Evolutionary conservation across 2,329 filamentous ascomycete species (phyloP).

Genomic region (Talaromyces sp.): DNA sequence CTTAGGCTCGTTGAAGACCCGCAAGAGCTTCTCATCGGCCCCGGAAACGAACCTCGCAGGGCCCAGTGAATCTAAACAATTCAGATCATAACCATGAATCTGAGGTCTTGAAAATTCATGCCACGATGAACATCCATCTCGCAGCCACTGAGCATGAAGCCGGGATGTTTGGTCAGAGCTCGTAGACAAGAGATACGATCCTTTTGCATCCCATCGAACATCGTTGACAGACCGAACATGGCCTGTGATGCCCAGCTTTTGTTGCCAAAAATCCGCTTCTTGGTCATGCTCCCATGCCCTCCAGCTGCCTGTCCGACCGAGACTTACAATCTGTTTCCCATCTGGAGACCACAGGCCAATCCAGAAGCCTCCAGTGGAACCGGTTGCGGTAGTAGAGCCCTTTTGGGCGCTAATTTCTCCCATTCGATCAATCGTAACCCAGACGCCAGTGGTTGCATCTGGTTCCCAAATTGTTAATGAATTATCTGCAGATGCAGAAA

Average conservation of each 20-base stretch:
- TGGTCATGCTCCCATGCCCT: constrained; percentile 69
- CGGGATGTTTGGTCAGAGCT: constrained; percentile 90
- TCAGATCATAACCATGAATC: constrained; percentile 96
- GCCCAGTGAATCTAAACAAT: constrained; percentile 78
- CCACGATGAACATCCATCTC: constrained; percentile 60
- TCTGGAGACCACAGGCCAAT: constrained; percentile 85
- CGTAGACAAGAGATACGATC: constrained; percentile 82
- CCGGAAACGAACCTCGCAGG: constrained; percentile 81
- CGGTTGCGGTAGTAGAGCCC: constrained; percentile 91
- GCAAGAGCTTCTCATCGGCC: constrained; percentile 95
- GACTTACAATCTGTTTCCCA: constrained; percentile 68
- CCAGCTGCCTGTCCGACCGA: constrained; percentile 93
- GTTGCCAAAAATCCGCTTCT: constrained; percentile 65
- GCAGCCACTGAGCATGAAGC: constrained; percentile 75
- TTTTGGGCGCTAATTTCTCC: constrained; percentile 94
- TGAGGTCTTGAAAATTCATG: constrained; percentile 94
- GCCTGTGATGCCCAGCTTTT: constrained; percentile 72
- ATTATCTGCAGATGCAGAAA: constrained; percentile 92
- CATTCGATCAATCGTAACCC: constrained; percentile 78
- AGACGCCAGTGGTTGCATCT: constrained; percentile 78
- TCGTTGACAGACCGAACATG: constrained; percentile 79
- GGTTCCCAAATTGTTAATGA: constrained; percentile 90
- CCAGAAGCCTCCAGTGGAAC: constrained; percentile 95
- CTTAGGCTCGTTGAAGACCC: constrained; percentile 87
- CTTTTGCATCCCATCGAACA: constrained; percentile 76